Evolutionary conservation across 495 filamentous ascomycete species (phyloP).

Genomic region (Lophiotrema nucula): DNA sequence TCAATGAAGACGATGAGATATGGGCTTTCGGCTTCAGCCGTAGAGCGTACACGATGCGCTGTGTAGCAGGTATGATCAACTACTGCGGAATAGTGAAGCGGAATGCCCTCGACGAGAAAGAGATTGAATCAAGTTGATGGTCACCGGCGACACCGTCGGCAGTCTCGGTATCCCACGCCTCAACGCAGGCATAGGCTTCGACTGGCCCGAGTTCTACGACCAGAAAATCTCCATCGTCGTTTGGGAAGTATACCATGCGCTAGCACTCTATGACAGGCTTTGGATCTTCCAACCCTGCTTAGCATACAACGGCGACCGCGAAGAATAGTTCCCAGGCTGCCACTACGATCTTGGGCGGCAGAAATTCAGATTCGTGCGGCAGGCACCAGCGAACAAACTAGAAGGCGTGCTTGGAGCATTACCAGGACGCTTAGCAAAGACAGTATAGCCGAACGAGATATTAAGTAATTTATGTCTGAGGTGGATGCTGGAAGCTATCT

Average conservation of each 20-base stretch:
- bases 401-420: slow-evolving; percentile 14
- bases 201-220: slow-evolving; percentile 32
- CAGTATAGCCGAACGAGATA: slow-evolving; percentile 22
- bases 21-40: slow-evolving; percentile 28
- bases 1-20: slow-evolving; percentile 13
- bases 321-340: slow-evolving; percentile 22
- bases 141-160: slow-evolving; percentile 20
- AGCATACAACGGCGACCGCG: slow-evolving; percentile 2
- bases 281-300: slow-evolving; percentile 31
- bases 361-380: slow-evolving; percentile 22
- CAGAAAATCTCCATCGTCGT: slow-evolving; percentile 20
- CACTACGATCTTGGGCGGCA: slow-evolving; percentile 29
- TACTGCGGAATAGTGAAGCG: slow-evolving; percentile 27
- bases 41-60: slow-evolving; percentile 22
- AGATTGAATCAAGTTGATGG: slow-evolving; percentile 15
- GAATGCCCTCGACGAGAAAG: neutral
- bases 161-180: slow-evolving; percentile 24
- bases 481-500: slow-evolving; percentile 20
- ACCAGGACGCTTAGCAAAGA: slow-evolving; percentile 9
- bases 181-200: slow-evolving; percentile 25
- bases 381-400: slow-evolving; percentile 7
- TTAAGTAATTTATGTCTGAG: slow-evolving; percentile 14
- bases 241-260: slow-evolving; percentile 22
- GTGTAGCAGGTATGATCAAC: slow-evolving; percentile 32
- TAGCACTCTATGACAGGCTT: slow-evolving; percentile 20